Evolutionary conservation across 164 flowering plant genomes (phyloP).

Genomic region (Liquidambar formosana): DNA sequence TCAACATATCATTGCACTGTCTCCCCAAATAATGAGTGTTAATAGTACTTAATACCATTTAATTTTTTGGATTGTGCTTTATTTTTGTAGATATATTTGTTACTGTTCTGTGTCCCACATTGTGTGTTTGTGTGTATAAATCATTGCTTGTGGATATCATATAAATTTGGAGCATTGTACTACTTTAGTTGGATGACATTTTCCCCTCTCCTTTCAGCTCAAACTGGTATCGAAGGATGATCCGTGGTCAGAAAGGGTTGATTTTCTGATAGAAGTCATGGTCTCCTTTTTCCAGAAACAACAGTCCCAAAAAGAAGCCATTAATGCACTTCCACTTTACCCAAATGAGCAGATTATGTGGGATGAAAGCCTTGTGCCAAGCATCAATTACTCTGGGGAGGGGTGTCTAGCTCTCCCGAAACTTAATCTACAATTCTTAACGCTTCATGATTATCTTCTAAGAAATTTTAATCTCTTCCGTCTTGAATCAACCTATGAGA

Average conservation of each 20-base stretch:
- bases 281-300: slow-evolving; percentile 87
- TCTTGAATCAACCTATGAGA: slow-evolving; percentile 97
- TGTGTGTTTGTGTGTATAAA: too few species aligned
- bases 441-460: slow-evolving; percentile 95
- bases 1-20: too few species aligned
- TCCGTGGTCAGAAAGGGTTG: slow-evolving; percentile 86
- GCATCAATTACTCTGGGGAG: slow-evolving; percentile 98
- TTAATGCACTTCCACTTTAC: slow-evolving; percentile 96
- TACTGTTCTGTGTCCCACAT: too few species aligned
- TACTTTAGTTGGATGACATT: slow-evolving; percentile 1
- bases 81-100: too few species aligned
- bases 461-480: slow-evolving; percentile 97
- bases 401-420: slow-evolving; percentile 99
- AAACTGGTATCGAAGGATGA: slow-evolving; percentile 77
- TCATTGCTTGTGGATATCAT: too few species aligned
- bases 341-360: slow-evolving; percentile 99
- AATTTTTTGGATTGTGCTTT: too few species aligned
- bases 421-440: slow-evolving; percentile 88
- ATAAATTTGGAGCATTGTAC: not conserved
- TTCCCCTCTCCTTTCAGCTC: slow-evolving; percentile 54
- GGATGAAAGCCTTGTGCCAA: slow-evolving; percentile 99
- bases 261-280: slow-evolving; percentile 90
- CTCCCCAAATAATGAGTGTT: too few species aligned
- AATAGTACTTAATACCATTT: too few species aligned
- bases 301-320: slow-evolving; percentile 94